phyloP scores from a whole-genome alignment of 495 filamentous ascomycete genomes.

The Annulohypoxylon moriforme region DNA sequence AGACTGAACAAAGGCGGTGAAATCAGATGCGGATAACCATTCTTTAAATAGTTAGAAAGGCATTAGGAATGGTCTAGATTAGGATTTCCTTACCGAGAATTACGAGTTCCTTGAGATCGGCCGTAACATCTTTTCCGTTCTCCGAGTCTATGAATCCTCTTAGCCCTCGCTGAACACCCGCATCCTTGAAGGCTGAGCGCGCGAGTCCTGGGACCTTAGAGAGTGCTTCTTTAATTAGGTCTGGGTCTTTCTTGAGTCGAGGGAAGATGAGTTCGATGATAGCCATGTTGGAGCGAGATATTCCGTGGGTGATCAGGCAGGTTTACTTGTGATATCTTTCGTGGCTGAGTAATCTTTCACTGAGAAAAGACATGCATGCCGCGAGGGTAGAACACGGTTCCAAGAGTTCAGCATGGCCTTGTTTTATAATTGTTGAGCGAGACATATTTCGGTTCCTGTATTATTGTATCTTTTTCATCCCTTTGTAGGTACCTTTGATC shows the following conservation, averaged over 20 bases:
- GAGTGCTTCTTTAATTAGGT: conserved; percentile 9
- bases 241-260: conserved; percentile 30
- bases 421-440: not conserved
- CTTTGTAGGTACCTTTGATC: not conserved
- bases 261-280: conserved; percentile 39
- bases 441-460: not conserved
- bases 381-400: not conserved
- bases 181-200: conserved; percentile 15
- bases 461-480: not conserved
- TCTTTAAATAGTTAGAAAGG: conserved; percentile 24
- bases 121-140: conserved; percentile 26
- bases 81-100: conserved; percentile 23
- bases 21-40: conserved; percentile 22
- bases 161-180: conserved; percentile 9
- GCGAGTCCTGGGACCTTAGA: conserved; percentile 1
- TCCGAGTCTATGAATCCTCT: conserved; percentile 18
- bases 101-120: conserved; percentile 21
- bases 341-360: not conserved
- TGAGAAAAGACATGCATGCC: not conserved
- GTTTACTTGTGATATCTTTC: not conserved
- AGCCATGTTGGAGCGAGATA: conserved; percentile 22
- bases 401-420: not conserved
- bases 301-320: not conserved
- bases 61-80: not conserved
- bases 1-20: conserved; percentile 23